These are phyloP conservation scores for Zostera marina DNA, from an alignment of 116 monocot species.

Conservation along the genomic window DNA sequence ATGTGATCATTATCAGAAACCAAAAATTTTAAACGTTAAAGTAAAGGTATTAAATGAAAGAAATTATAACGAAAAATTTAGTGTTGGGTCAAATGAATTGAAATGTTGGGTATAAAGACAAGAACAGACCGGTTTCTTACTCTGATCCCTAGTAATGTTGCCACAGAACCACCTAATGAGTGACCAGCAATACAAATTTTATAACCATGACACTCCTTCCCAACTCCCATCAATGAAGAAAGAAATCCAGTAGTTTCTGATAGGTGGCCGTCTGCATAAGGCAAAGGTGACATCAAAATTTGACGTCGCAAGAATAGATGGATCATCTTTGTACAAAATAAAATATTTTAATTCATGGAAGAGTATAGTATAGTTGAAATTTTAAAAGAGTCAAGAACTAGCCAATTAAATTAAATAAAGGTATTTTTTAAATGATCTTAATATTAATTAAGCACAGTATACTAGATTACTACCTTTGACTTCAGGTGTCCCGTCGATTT, in stretches of 20 bases:
- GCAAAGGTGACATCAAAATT: not conserved
- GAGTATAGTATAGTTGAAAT: too few species aligned
- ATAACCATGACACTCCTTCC: slow-evolving; percentile 78
- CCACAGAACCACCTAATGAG: slow-evolving; percentile 95
- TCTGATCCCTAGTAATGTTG: slow-evolving; percentile 67
- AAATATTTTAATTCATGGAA: too few species aligned
- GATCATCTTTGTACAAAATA: too few species aligned
- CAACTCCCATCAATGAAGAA: slow-evolving; percentile 66
- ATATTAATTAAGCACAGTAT: not conserved
- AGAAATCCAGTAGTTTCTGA: slow-evolving; percentile 59
- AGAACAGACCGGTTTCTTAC: slow-evolving; percentile 21
- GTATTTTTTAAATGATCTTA: too few species aligned
- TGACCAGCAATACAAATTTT: slow-evolving; percentile 78
- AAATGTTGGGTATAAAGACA: not conserved
- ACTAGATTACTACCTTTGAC: slow-evolving; percentile 18
- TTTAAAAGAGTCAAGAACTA: too few species aligned
- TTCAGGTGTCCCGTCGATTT: slow-evolving; percentile 51
- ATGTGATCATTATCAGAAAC: too few species aligned
- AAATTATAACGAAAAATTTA: not conserved
- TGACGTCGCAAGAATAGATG: too few species aligned
- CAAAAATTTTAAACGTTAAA: too few species aligned
- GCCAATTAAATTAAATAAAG: not conserved
- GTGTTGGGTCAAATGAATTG: not conserved
- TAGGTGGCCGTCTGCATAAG: slow-evolving; percentile 23
- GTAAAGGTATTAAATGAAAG: not conserved